Base-by-base conservation (phyloP, 1,284 basidiomycete genomes). In the Ganoderma multipileum region DNA sequence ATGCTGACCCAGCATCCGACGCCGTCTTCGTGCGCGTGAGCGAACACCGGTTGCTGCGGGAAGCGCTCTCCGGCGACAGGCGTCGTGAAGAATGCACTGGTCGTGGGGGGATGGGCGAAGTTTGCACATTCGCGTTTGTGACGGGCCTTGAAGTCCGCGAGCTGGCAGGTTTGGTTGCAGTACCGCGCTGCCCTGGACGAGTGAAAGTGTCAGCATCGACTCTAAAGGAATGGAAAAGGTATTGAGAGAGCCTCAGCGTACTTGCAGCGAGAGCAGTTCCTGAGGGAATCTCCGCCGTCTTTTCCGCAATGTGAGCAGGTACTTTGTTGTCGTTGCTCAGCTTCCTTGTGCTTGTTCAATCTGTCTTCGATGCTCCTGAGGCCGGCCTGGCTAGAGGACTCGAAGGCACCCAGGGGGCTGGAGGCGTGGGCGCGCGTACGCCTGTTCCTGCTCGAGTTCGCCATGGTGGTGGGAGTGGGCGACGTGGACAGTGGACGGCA, bases 231-330 rank as follows among this genome's bases (percentile, higher is more conserved):
- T 26, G 4, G 41, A 59, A 26, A 28, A 16, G 20, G 28, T 12
- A 26, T 5, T 7, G 14, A 26, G 23, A 36, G 5, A 14, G 41
- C 64, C n/a, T n/a, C n/a, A 26, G 41, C 66, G 33, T 20, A 71
- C 70, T 71, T 71, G 70, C 70, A 71, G n/a, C 67, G 67, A n/a
- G 70, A 71, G 36, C 70, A 71, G 42, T 38, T 65, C 50, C 67
- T 68, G 60, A 69, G 65, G 11, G 63, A 16, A 8, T 38, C 57
- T 1, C 61, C 50, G 47, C 68, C 57, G 7, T 67, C 36, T 28
- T 67, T 71, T 0, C 63, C 63, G 42, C 70, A 71, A n/a, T 63
- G 60, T 1, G 63, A 26, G 63, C 70, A 71, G 5, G 18, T 54
- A 3, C 52, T 41, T 50, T 69, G 52, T 18, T 36, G 36, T 3